Evolutionary conservation across 305 asterid species (phyloP).

Genomic region (Andrographis paniculata): DNA sequence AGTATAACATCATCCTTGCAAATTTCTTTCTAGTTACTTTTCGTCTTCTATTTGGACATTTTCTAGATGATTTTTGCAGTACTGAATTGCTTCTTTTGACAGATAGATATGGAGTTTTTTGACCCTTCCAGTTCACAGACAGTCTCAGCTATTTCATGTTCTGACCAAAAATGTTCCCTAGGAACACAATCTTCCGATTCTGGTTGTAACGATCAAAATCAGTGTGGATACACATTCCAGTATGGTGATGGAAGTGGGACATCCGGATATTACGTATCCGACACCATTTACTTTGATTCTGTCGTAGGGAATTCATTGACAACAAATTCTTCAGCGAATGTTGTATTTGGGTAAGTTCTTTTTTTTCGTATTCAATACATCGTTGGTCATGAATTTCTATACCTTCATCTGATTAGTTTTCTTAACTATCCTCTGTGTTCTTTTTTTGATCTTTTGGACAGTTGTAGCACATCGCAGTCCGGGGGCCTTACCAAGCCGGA

Average conservation of each 20-base stretch:
- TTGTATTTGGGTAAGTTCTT: slow-evolving; percentile 78
- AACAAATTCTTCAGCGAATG: slow-evolving; percentile 67
- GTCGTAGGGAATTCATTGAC: slow-evolving; percentile 48
- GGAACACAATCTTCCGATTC: slow-evolving; percentile 65
- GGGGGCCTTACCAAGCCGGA: slow-evolving; percentile 85
- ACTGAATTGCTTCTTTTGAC: slow-evolving; percentile 18
- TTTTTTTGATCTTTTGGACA: slow-evolving; percentile 31
- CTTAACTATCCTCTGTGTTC: slow-evolving; percentile 1
- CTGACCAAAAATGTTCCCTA: slow-evolving; percentile 71
- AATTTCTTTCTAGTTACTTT: neutral
- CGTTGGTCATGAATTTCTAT: neutral
- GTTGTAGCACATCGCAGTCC: slow-evolving; percentile 89
- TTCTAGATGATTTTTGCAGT: neutral
- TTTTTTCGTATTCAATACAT: neutral
- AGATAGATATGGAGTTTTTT: slow-evolving; percentile 82
- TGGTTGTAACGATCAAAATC: slow-evolving; percentile 56
- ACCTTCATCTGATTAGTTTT: slow-evolving; percentile 20
- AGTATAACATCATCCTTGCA: slow-evolving; percentile 29
- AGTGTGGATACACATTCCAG: slow-evolving; percentile 79
- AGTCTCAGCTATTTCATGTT: slow-evolving; percentile 52
- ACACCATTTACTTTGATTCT: slow-evolving; percentile 60
- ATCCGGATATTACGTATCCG: slow-evolving; percentile 76
- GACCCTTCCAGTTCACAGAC: slow-evolving; percentile 76
- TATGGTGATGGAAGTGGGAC: slow-evolving; percentile 98
- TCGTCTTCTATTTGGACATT: neutral